phyloP scores from a whole-genome alignment of 352 stramenopile species.

The Phytophthora agathidicida region DNA sequence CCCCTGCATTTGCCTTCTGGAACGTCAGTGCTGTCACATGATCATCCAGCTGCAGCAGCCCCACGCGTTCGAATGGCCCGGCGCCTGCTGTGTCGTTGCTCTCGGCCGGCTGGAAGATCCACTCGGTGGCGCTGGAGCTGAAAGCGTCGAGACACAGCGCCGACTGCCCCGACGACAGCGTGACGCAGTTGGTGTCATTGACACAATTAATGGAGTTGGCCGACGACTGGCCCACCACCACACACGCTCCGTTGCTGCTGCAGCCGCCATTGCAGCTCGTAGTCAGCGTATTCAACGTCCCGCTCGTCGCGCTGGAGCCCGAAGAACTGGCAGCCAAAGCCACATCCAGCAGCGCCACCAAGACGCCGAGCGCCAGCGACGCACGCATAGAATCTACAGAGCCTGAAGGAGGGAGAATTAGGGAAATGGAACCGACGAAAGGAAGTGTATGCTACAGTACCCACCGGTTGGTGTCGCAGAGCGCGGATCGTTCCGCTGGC shows the following conservation, averaged over 20 bases:
- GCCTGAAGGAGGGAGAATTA: neutral
- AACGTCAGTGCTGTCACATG: constrained; percentile 64
- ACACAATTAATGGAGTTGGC: constrained; percentile 73
- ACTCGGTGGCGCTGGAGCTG: constrained; percentile 34
- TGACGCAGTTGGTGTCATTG: constrained; percentile 73
- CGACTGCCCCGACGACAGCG: constrained; percentile 67
- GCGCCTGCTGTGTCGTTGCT: constrained; percentile 53
- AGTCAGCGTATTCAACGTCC: constrained; percentile 71
- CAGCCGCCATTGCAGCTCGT: constrained; percentile 80
- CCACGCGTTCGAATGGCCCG: constrained; percentile 71
- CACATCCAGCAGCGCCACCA: constrained; percentile 7
- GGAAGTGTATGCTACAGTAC: neutral
- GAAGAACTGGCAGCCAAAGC: constrained; percentile 8
- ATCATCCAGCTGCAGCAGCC: constrained; percentile 64
- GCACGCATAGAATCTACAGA: constrained; percentile 15
- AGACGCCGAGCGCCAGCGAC: constrained; percentile 15
- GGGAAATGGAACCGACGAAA: neutral
- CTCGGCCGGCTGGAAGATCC: constrained; percentile 62
- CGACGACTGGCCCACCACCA: constrained; percentile 67
- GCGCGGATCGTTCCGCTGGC: constrained; percentile 3
- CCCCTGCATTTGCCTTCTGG: constrained; percentile 31
- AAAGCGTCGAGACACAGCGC: constrained; percentile 74
- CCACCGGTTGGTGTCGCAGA: constrained; percentile 12
- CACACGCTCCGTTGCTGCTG: constrained; percentile 60
- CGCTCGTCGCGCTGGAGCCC: constrained; percentile 15